Percentiles rank a stretch among this genome's conserved stretches.
Evolutionary conservation across 1,284 basidiomycete genomes (phyloP).

Genomic region (Cryptococcus sp.): DNA sequence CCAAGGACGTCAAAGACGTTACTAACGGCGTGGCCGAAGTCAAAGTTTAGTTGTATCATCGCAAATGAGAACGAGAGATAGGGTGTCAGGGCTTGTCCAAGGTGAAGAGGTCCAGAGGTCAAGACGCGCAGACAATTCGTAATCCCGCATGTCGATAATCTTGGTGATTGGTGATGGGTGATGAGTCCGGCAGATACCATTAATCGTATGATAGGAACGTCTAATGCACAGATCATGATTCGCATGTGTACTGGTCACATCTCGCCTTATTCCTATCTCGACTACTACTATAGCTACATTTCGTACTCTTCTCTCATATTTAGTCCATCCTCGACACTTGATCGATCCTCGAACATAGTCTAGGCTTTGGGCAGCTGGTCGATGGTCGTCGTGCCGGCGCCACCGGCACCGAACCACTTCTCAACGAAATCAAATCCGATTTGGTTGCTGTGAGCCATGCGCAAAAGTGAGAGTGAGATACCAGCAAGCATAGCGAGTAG

Average conservation of each 20-base stretch:
- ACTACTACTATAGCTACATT: neutral
- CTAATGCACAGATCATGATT: conserved; percentile 10
- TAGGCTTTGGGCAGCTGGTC: neutral
- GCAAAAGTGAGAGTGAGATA: no score
- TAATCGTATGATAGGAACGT: neutral
- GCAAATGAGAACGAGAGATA: neutral
- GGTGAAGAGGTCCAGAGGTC: neutral
- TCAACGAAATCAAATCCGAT: conserved; percentile 11
- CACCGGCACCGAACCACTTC: conserved; percentile 13
- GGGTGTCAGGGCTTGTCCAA: neutral
- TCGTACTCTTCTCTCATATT: neutral
- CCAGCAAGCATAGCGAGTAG: neutral
- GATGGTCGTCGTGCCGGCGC: neutral
- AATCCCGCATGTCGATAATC: no score
- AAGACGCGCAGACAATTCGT: no score
- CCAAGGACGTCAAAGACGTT: conserved; percentile 17
- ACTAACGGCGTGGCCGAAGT: conserved; percentile 33
- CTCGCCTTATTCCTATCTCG: no score
- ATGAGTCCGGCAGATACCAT: no score
- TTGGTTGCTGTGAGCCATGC: conserved; percentile 7
- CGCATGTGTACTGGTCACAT: neutral
- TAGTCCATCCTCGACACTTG: neutral
- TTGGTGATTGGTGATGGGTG: no score
- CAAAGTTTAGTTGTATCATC: conserved; percentile 17
- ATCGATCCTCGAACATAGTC: no score